Conservation (phyloP, 2,329 filamentous ascomycete species). For the Fonsecaea nubica region DNA sequence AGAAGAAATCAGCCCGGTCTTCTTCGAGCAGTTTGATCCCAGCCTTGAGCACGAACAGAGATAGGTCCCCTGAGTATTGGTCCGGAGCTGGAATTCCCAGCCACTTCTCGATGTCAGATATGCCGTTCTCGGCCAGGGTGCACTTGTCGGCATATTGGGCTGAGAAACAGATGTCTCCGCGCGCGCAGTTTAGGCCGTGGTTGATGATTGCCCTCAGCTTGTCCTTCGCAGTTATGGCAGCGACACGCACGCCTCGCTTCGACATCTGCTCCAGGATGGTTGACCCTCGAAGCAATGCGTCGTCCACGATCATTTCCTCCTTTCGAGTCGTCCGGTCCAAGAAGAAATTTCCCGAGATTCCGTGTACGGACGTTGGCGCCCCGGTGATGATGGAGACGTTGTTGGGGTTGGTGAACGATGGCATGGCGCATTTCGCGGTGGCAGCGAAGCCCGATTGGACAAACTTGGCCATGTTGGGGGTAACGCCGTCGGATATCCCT, state of each 20-base stretch:
- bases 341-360: slow-evolving; percentile 55
- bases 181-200: slow-evolving; percentile 44
- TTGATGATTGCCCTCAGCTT: slow-evolving; percentile 53
- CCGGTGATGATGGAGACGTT: slow-evolving; percentile 56
- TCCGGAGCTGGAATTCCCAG: slow-evolving; percentile 47
- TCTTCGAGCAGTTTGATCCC: slow-evolving; percentile 53
- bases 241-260: slow-evolving; percentile 49
- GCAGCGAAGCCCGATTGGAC: slow-evolving; percentile 48
- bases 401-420: slow-evolving; percentile 56
- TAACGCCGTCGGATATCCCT: slow-evolving; percentile 46
- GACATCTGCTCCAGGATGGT: slow-evolving; percentile 53
- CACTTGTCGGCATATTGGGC: slow-evolving; percentile 45
- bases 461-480: slow-evolving; percentile 47
- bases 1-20: slow-evolving; percentile 49
- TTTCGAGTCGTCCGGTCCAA: slow-evolving; percentile 50
- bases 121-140: slow-evolving; percentile 47
- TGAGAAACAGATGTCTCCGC: slow-evolving; percentile 50
- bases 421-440: slow-evolving; percentile 51
- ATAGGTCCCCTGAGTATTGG: slow-evolving; percentile 55
- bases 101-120: slow-evolving; percentile 48
- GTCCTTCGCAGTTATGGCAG: slow-evolving; percentile 55
- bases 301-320: slow-evolving; percentile 53
- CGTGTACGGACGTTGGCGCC: slow-evolving; percentile 49
- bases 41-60: slow-evolving; percentile 53
- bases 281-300: slow-evolving; percentile 49